Conservation (phyloP, 2,329 filamentous ascomycete species). For the Ophiostoma australiae region DNA sequence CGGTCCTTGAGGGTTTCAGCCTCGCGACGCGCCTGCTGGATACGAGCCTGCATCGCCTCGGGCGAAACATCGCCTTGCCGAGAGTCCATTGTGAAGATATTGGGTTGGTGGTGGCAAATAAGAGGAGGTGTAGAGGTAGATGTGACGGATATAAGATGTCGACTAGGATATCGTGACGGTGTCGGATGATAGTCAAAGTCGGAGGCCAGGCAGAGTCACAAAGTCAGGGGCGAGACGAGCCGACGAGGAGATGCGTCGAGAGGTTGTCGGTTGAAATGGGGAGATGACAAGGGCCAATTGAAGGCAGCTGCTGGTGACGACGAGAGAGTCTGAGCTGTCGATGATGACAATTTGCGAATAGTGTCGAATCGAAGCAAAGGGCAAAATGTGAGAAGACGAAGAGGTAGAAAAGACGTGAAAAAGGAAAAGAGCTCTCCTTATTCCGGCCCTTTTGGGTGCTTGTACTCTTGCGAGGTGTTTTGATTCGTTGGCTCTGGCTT, state of each 20-base stretch:
- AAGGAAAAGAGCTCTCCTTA: constrained; percentile 17
- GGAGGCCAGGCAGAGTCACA: not conserved
- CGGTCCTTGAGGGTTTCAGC: constrained; percentile 95
- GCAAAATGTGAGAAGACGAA: not conserved
- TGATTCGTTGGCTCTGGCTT: constrained; percentile 13
- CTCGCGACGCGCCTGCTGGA: constrained; percentile 89
- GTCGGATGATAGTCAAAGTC: not conserved
- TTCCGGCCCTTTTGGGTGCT: not conserved
- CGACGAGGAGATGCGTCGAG: not conserved
- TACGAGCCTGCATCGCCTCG: constrained; percentile 85
- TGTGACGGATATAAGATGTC: constrained; percentile 17
- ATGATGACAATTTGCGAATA: constrained; percentile 4
- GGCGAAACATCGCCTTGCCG: constrained; percentile 60
- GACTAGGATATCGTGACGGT: not conserved
- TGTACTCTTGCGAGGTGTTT: not conserved
- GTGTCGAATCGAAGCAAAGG: not conserved
- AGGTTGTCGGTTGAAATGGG: not conserved
- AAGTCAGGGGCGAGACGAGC: constrained; percentile 1
- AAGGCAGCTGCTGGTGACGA: not conserved
- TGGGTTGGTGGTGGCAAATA: not conserved
- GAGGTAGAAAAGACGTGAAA: constrained; percentile 6
- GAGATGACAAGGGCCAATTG: not conserved
- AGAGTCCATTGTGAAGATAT: constrained; percentile 47
- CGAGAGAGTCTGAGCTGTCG: not conserved
- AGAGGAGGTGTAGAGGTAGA: not conserved